Evolutionary conservation across 495 filamentous ascomycete genomes (phyloP).

Genomic region (Penicillium odoratum): DNA sequence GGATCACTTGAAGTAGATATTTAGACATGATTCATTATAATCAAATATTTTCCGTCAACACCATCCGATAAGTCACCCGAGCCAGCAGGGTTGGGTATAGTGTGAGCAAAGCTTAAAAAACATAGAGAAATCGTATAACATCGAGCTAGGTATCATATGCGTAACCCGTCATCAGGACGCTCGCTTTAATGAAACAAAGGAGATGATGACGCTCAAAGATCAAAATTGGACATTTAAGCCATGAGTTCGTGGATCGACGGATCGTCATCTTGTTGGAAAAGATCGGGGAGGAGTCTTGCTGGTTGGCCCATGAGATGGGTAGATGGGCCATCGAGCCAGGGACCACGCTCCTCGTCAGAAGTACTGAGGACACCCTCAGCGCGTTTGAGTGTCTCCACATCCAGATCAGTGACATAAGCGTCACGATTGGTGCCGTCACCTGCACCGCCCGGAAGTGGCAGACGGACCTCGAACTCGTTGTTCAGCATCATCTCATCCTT

Average conservation of each 20-base stretch:
- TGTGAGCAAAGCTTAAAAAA: slow-evolving; percentile 1
- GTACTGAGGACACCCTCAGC: slow-evolving; percentile 77
- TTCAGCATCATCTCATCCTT: slow-evolving; percentile 99
- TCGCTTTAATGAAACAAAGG: slow-evolving; percentile 21
- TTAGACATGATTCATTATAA: slow-evolving; percentile 10
- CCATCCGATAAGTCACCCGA: slow-evolving; percentile 9
- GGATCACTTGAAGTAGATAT: not conserved
- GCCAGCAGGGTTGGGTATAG: slow-evolving; percentile 14
- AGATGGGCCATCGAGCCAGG: slow-evolving; percentile 58
- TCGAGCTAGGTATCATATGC: slow-evolving; percentile 27
- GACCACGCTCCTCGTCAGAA: slow-evolving; percentile 80
- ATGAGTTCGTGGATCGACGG: slow-evolving; percentile 45
- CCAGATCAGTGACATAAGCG: slow-evolving; percentile 87
- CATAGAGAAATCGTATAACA: slow-evolving; percentile 14
- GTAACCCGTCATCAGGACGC: slow-evolving; percentile 23
- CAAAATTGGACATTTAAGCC: slow-evolving; percentile 25
- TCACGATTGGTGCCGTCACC: slow-evolving; percentile 55
- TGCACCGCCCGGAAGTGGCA: slow-evolving; percentile 69
- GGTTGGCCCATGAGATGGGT: slow-evolving; percentile 43
- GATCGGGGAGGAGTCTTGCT: slow-evolving; percentile 34
- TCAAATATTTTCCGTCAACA: slow-evolving; percentile 10
- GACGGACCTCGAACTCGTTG: slow-evolving; percentile 88
- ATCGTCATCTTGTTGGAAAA: slow-evolving; percentile 36
- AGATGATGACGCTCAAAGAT: not conserved
- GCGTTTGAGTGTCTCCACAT: slow-evolving; percentile 84